Percentiles rank a stretch among this genome's conserved stretches.
These are phyloP conservation scores for Candida sanyaensis DNA, from an alignment of 1,139 yeast genomes.

Conservation along the genomic window DNA sequence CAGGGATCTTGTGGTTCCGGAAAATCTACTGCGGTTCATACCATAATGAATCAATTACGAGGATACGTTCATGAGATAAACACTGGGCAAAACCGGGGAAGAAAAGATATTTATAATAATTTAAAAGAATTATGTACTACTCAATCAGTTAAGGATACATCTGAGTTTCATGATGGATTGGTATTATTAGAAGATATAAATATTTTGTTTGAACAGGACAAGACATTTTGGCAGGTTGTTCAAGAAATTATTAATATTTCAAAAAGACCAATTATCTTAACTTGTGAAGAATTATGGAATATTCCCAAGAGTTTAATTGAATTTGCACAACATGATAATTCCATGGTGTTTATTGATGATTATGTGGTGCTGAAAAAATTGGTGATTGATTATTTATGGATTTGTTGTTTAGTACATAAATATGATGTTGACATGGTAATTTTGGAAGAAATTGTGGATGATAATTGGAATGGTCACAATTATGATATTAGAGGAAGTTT, in stretches of 20 bases:
- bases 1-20: slow-evolving; percentile 78
- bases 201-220: slow-evolving; percentile 75
- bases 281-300: slow-evolving; percentile 59
- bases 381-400: slow-evolving; percentile 38
- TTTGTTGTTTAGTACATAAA: slow-evolving; percentile 41
- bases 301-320: slow-evolving; percentile 58
- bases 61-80: slow-evolving; percentile 86
- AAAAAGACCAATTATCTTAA: slow-evolving; percentile 77
- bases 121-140: slow-evolving; percentile 84
- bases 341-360: slow-evolving; percentile 31
- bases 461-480: slow-evolving; percentile 21
- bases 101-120: slow-evolving; percentile 65
- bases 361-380: slow-evolving; percentile 22
- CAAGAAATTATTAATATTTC: slow-evolving; percentile 64
- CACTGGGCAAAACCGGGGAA: slow-evolving; percentile 69
- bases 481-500: slow-evolving; percentile 60
- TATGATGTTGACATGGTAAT: slow-evolving; percentile 33
- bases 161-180: slow-evolving; percentile 59
- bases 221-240: slow-evolving; percentile 77
- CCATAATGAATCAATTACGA: slow-evolving; percentile 61
- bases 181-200: slow-evolving; percentile 88
- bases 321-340: slow-evolving; percentile 42
- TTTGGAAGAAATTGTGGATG: slow-evolving; percentile 33
- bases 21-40: slow-evolving; percentile 73
- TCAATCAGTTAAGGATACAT: slow-evolving; percentile 64